A percentile compares a stretch with the other conserved stretches of the same genome.
phyloP scores from a whole-genome alignment of 1,284 basidiomycete species.

The Apiotrichum domesticum region DNA sequence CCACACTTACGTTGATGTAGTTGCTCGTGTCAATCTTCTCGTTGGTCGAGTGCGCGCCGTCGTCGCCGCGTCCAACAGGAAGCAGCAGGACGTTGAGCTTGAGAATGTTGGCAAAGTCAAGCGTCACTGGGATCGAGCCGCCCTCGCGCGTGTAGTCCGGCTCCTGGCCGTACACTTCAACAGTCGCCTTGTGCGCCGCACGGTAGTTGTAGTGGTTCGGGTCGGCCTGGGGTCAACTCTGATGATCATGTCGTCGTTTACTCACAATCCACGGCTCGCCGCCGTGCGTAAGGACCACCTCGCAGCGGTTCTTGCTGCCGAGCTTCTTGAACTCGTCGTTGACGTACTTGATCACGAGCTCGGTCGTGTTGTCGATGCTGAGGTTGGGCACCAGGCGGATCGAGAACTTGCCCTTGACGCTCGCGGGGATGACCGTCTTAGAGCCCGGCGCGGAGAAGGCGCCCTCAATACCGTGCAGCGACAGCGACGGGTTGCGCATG shows the following conservation, averaged over 20 bases:
- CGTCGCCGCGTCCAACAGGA: constrained; percentile 89
- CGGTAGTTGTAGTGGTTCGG: constrained; percentile 86
- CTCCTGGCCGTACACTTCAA: constrained; percentile 71
- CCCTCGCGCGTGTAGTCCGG: constrained; percentile 92
- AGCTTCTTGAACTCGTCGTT: constrained; percentile 75
- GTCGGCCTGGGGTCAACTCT: neutral
- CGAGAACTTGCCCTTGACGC: constrained; percentile 84
- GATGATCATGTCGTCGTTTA: neutral
- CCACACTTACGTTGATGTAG: constrained; percentile 60
- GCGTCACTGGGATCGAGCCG: constrained; percentile 87
- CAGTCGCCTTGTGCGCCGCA: constrained; percentile 69
- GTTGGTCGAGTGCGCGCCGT: constrained; percentile 79
- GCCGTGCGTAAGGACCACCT: constrained; percentile 65
- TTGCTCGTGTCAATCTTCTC: constrained; percentile 93
- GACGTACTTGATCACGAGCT: constrained; percentile 66
- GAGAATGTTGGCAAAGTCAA: constrained; percentile 88
- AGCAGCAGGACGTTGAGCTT: constrained; percentile 67
- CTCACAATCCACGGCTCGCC: constrained; percentile 79
- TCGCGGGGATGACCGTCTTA: constrained; percentile 93
- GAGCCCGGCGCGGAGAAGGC: constrained; percentile 80
- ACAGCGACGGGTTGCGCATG: constrained; percentile 67
- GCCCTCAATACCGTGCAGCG: constrained; percentile 94
- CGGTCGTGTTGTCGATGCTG: constrained; percentile 63
- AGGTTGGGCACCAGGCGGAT: constrained; percentile 83
- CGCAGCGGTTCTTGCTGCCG: constrained; percentile 70